A percentile compares a stretch with the other conserved stretches of the same genome.
Conservation (phyloP, 2,329 filamentous ascomycete species). For the Sarocladium strictum region DNA sequence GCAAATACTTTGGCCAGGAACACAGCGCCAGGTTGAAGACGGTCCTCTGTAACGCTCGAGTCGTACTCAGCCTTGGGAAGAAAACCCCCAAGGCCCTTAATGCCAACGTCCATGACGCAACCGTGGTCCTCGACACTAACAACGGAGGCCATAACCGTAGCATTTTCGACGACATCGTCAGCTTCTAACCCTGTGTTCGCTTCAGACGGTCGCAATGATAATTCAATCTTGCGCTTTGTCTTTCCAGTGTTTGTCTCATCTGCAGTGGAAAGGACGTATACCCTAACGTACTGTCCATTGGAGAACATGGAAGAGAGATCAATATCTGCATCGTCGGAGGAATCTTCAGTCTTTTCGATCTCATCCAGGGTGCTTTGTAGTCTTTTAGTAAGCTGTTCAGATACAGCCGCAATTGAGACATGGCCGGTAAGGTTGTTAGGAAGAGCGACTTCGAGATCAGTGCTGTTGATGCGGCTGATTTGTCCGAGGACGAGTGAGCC, state of each 20-base stretch:
- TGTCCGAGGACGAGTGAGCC: conserved; percentile 87
- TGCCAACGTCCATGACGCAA: conserved; percentile 83
- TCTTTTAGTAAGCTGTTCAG: conserved; percentile 67
- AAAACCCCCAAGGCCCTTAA: conserved; percentile 73
- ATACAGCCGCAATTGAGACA: conserved; percentile 88
- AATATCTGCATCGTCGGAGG: conserved; percentile 52
- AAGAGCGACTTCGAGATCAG: conserved; percentile 74
- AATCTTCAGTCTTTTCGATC: conserved; percentile 47
- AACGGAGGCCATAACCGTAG: conserved; percentile 81
- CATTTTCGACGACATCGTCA: conserved; percentile 68
- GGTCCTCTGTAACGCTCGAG: conserved; percentile 53
- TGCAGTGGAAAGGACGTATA: conserved; percentile 72
- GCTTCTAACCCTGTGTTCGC: conserved; percentile 70
- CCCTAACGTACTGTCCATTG: conserved; percentile 82
- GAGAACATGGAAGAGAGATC: conserved; percentile 71
- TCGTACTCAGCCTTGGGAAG: conserved; percentile 79
- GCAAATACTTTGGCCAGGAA: conserved; percentile 77
- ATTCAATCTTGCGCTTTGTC: conserved; percentile 74
- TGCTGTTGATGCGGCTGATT: conserved; percentile 70
- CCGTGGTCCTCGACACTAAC: conserved; percentile 94
- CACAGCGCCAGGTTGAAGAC: conserved; percentile 75
- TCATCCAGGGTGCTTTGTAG: conserved; percentile 62
- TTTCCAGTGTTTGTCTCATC: conserved; percentile 58
- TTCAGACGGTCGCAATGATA: conserved; percentile 74
- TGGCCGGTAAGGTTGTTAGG: conserved; percentile 92